Conservation (phyloP, 208 protist genomes). For the Entamoeba moshkovskii region DNA sequence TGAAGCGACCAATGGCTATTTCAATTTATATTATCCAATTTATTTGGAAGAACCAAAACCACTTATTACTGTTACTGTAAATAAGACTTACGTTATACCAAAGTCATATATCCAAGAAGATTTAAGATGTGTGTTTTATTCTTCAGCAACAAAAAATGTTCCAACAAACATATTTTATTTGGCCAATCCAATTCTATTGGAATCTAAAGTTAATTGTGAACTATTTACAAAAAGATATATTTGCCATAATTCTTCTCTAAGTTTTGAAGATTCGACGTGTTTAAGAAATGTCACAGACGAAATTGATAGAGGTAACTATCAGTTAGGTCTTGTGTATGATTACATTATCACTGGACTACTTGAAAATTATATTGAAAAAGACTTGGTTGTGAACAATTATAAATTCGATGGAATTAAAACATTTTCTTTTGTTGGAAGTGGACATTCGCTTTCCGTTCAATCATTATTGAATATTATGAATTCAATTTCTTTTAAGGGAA, state of each 20-base stretch:
- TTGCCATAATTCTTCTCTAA: not conserved
- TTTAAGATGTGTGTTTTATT: not conserved
- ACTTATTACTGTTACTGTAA: not conserved
- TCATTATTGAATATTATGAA: not conserved
- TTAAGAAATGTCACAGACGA: not conserved
- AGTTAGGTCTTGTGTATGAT: not conserved
- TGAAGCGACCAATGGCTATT: not conserved
- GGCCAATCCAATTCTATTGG: not conserved
- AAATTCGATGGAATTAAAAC: not conserved
- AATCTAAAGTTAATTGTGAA: not conserved
- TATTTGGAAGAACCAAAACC: not conserved
- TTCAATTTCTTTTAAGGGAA: not conserved
- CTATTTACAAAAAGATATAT: not conserved
- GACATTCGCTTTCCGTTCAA: not conserved
- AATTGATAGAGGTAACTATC: not conserved
- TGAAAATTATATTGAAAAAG: not conserved
- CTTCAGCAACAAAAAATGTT: not conserved
- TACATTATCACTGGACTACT: not conserved
- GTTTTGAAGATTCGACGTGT: not conserved
- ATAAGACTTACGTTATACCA: not conserved
- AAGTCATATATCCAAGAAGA: not conserved
- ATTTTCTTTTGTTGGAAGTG: not conserved
- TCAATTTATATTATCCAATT: not conserved
- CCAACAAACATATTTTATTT: not conserved
- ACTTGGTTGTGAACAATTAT: not conserved